Evolutionary conservation across 2,329 filamentous ascomycete species (phyloP).

Genomic region (Sclerotinia trifoliorum): DNA sequence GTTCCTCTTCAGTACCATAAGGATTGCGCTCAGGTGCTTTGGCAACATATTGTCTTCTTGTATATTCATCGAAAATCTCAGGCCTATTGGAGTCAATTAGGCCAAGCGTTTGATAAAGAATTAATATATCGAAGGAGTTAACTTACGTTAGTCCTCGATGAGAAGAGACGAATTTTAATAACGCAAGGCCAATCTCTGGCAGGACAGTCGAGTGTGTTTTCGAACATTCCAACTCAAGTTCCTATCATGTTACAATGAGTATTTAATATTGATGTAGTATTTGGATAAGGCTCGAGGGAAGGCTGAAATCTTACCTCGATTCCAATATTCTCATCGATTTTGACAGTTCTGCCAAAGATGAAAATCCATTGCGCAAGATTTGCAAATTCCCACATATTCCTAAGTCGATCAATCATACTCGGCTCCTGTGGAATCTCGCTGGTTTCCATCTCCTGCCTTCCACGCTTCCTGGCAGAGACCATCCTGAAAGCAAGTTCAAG

Average conservation of each 20-base stretch:
- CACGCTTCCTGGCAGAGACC: conserved; percentile 51
- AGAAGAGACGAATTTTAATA: conserved; percentile 91
- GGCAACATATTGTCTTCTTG: conserved; percentile 80
- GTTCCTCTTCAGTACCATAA: conserved; percentile 74
- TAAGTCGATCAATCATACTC: conserved; percentile 61
- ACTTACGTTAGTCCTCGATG: conserved; percentile 88
- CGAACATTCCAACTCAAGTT: conserved; percentile 84
- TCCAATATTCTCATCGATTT: conserved; percentile 84
- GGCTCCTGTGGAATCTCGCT: conserved; percentile 37
- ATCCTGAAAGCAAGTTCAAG: conserved; percentile 38
- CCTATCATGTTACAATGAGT: conserved; percentile 51
- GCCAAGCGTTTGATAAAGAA: conserved; percentile 1
- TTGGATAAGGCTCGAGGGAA: conserved; percentile 13
- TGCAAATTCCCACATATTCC: conserved; percentile 95
- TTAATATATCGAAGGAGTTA: conserved; percentile 11
- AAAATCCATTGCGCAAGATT: conserved; percentile 92
- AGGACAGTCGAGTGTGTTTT: conserved; percentile 74
- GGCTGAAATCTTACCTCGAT: conserved; percentile 67
- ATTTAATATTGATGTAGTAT: not conserved
- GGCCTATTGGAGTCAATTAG: conserved; percentile 52
- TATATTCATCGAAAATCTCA: conserved; percentile 91
- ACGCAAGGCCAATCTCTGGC: conserved; percentile 75
- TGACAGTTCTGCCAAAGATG: conserved; percentile 84
- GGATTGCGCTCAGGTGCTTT: conserved; percentile 80
- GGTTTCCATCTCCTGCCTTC: conserved; percentile 46